phyloP scores from a whole-genome alignment of 2,329 filamentous ascomycete species.

The Sarocladiaceae sp. region DNA sequence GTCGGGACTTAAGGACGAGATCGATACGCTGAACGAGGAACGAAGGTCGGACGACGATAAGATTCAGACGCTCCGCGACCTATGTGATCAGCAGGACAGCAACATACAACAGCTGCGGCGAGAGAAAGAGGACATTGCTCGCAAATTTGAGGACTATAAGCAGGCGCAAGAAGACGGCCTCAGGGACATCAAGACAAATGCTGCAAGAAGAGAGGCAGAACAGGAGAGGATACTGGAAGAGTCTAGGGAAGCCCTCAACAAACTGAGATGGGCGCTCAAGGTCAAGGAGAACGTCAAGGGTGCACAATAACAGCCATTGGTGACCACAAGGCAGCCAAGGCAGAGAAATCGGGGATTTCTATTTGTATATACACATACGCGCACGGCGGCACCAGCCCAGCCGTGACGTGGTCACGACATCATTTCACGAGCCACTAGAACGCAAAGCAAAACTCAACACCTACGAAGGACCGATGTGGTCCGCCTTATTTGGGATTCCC shows the following conservation, averaged over 20 bases:
- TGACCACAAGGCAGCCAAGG: neutral
- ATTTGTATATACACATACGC: neutral
- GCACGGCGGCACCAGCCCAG: neutral
- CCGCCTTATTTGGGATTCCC: neutral
- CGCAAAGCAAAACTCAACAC: neutral
- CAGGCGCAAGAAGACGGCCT: slow-evolving; percentile 58
- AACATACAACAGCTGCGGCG: slow-evolving; percentile 58
- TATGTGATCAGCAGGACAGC: slow-evolving; percentile 69
- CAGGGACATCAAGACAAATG: slow-evolving; percentile 53
- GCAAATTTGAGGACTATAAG: slow-evolving; percentile 62
- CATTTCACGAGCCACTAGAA: slow-evolving; percentile 6
- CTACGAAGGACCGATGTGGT: neutral
- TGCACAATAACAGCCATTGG: slow-evolving; percentile 50
- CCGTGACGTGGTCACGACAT: slow-evolving; percentile 6
- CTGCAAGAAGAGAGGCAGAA: slow-evolving; percentile 53
- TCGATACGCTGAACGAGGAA: slow-evolving; percentile 51
- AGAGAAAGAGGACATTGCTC: slow-evolving; percentile 58
- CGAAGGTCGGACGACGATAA: slow-evolving; percentile 57
- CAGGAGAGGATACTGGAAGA: slow-evolving; percentile 57
- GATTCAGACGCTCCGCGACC: slow-evolving; percentile 60
- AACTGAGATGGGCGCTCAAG: slow-evolving; percentile 70
- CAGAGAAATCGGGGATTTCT: neutral
- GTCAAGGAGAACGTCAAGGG: slow-evolving; percentile 58
- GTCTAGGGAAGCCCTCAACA: slow-evolving; percentile 55
- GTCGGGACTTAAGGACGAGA: slow-evolving; percentile 45